A percentile compares a stretch with the other conserved stretches of the same genome.
These are phyloP conservation scores for Paramarasmius palmivorus DNA, from an alignment of 1,284 basidiomycete species.

Conservation along the genomic window DNA sequence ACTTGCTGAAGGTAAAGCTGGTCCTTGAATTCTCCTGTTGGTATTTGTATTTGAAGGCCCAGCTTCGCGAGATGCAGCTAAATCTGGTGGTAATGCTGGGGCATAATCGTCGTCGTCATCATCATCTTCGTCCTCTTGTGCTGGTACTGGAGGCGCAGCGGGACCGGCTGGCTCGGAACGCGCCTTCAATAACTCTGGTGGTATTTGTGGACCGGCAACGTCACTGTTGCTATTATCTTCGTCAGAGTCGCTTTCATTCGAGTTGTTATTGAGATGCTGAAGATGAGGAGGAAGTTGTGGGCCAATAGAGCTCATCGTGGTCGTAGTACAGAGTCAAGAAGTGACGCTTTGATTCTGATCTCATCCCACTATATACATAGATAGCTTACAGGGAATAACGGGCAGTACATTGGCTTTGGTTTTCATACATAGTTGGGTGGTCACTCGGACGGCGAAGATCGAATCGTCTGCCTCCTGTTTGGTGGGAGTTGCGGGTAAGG, in stretches of 20 bases:
- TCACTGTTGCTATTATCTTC: constrained; percentile 17
- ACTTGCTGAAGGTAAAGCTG: constrained; percentile 34
- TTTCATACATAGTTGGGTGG: no score
- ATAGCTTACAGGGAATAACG: no score
- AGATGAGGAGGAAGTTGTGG: constrained; percentile 50
- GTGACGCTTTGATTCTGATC: no score
- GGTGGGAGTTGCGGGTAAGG: no score
- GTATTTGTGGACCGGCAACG: constrained; percentile 30
- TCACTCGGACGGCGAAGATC: no score
- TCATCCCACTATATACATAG: no score
- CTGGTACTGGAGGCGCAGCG: constrained; percentile 25
- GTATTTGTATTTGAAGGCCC: constrained; percentile 10
- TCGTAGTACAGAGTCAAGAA: background rate
- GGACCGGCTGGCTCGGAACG: background rate
- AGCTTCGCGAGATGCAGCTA: constrained; percentile 22
- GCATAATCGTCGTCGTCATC: constrained; percentile 44
- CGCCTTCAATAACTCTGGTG: constrained; percentile 22
- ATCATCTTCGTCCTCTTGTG: constrained; percentile 24
- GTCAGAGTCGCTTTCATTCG: constrained; percentile 20
- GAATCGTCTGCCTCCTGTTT: no score
- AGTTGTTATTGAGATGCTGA: constrained; percentile 17
- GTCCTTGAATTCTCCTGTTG: constrained; percentile 33
- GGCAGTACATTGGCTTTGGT: no score
- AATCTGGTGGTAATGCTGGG: constrained; percentile 60
- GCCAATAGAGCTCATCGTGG: constrained; percentile 47